Conservation (phyloP, 2,329 filamentous ascomycete genomes). For the Leptographium wingfieldii region DNA sequence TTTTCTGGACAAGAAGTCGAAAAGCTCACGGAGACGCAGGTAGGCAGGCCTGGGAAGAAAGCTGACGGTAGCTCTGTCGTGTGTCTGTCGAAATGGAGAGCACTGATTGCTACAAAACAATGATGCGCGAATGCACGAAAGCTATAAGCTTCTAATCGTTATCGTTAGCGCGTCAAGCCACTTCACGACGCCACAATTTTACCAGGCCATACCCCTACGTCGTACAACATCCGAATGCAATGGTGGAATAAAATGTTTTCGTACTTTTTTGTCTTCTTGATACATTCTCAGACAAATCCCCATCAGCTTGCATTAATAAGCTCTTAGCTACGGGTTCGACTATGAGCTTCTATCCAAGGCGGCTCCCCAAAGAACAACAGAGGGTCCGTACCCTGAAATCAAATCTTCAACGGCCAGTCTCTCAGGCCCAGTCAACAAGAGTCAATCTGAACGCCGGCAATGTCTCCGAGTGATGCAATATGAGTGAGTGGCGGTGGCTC, state of each 20-base stretch:
- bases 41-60: neutral
- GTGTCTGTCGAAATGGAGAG: neutral
- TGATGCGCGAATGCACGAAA: neutral
- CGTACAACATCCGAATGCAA: neutral
- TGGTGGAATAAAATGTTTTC: neutral
- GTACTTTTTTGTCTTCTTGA: neutral
- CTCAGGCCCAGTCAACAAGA: neutral
- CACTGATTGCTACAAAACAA: neutral
- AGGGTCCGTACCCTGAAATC: neutral
- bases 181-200: neutral
- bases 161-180: neutral
- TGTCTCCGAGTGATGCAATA: conserved; percentile 2
- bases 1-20: neutral
- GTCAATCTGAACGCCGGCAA: conserved; percentile 4
- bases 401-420: neutral
- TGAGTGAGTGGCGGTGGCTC: conserved; percentile 4
- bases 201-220: neutral
- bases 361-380: neutral
- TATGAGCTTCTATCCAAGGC: neutral
- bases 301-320: neutral
- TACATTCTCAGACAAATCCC: neutral
- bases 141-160: neutral
- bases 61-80: neutral
- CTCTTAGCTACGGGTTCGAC: neutral
- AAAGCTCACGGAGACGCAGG: neutral